Evolutionary conservation across 2,329 filamentous ascomycete genomes (phyloP).

Genomic region (Pezicula rhizophila): DNA sequence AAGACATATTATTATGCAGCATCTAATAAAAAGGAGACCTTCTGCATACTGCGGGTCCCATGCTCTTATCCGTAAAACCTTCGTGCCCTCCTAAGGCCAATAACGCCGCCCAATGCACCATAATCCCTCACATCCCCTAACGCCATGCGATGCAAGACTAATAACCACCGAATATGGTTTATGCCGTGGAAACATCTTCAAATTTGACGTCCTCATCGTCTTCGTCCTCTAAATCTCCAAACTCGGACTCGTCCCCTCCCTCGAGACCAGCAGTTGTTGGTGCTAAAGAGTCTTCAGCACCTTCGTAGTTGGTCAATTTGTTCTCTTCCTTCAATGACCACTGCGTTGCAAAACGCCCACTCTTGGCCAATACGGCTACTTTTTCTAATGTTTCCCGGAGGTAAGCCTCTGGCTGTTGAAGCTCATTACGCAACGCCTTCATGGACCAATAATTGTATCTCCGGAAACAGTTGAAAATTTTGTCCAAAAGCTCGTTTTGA

Average conservation of each 20-base stretch:
- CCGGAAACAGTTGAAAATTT: slow-evolving; percentile 77
- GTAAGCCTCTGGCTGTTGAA: slow-evolving; percentile 89
- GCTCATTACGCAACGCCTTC: slow-evolving; percentile 69
- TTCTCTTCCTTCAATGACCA: slow-evolving; percentile 77
- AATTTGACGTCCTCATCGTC: slow-evolving; percentile 66
- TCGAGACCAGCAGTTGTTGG: slow-evolving; percentile 34
- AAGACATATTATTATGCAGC: too few species aligned
- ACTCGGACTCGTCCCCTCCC: slow-evolving; percentile 38
- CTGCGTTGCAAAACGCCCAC: slow-evolving; percentile 76
- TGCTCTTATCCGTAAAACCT: too few species aligned
- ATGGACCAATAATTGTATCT: slow-evolving; percentile 92
- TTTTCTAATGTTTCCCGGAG: slow-evolving; percentile 79
- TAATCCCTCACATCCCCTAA: not conserved
- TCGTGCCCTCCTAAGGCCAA: not conserved
- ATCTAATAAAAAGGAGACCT: too few species aligned
- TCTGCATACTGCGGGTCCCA: too few species aligned
- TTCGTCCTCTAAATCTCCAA: slow-evolving; percentile 51
- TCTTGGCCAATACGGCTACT: slow-evolving; percentile 76
- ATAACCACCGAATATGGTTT: not conserved
- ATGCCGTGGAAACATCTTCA: slow-evolving; percentile 58
- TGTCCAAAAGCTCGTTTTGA: slow-evolving; percentile 80
- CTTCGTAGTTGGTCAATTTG: slow-evolving; percentile 45
- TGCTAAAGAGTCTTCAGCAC: slow-evolving; percentile 44
- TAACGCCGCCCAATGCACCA: not conserved
- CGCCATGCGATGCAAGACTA: slow-evolving; percentile 5